A percentile compares a stretch with the other conserved stretches of the same genome.
These are phyloP conservation scores for Zygotorulaspora danielsina DNA, from an alignment of 805 yeast genomes.

Conservation along the genomic window DNA sequence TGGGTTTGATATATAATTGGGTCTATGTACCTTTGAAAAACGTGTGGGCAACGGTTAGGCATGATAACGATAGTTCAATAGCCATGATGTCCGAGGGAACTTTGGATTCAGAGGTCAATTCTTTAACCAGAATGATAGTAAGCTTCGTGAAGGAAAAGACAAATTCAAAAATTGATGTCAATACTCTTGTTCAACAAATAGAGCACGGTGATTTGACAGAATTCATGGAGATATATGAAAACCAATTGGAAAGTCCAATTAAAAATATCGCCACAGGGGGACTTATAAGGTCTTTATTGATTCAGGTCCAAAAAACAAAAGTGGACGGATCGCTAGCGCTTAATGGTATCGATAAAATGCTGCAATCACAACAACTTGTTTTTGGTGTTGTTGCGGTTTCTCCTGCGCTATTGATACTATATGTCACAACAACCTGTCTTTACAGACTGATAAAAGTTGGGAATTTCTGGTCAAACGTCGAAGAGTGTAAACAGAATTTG, in stretches of 20 bases:
- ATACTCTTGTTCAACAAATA: constrained; percentile 41
- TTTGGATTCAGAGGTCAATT: constrained; percentile 68
- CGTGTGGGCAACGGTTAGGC: constrained; percentile 74
- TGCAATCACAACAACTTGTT: constrained; percentile 90
- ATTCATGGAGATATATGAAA: constrained; percentile 76
- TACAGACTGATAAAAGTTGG: constrained; percentile 28
- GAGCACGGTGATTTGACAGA: constrained; percentile 73
- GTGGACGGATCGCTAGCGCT: constrained; percentile 92
- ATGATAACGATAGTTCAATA: constrained; percentile 68
- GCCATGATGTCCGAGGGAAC: constrained; percentile 79
- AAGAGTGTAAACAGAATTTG: constrained; percentile 23
- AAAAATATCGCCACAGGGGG: constrained; percentile 60
- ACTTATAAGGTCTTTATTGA: constrained; percentile 69
- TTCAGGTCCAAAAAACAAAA: constrained; percentile 93
- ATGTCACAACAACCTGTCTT: constrained; percentile 40
- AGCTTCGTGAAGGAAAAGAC: constrained; percentile 40
- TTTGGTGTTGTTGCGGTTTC: constrained; percentile 87
- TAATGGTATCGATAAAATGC: constrained; percentile 81
- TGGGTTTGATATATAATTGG: constrained; percentile 79
- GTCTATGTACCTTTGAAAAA: constrained; percentile 67
- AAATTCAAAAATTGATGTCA: constrained; percentile 19
- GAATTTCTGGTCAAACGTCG: constrained; percentile 25
- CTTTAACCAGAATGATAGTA: constrained; percentile 82
- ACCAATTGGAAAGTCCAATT: constrained; percentile 66
- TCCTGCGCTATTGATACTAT: constrained; percentile 63